These are phyloP conservation scores for Posidonia australis DNA, from an alignment of 106 monocot genomes.

Conservation along the genomic window DNA sequence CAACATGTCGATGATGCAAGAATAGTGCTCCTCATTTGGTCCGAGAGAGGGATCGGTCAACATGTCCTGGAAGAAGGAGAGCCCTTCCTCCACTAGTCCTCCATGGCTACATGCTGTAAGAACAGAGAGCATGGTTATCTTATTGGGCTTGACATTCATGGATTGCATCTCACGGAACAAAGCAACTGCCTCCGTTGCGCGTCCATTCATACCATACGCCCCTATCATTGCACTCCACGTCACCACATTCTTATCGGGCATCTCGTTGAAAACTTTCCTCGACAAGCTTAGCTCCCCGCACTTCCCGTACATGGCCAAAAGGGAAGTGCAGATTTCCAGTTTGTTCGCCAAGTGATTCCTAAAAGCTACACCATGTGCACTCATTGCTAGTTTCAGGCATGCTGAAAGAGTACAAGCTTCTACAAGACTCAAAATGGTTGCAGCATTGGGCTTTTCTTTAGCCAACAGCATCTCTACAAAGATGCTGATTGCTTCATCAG, in stretches of 20 bases:
- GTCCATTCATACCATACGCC: conserved; percentile 66
- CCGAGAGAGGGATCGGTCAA: conserved; percentile 11
- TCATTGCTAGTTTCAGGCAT: conserved; percentile 35
- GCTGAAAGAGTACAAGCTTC: conserved; percentile 51
- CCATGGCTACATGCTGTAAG: conserved; percentile 71
- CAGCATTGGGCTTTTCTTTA: conserved; percentile 32
- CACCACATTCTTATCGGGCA: conserved; percentile 43
- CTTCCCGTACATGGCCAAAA: conserved; percentile 68
- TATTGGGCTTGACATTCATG: conserved; percentile 42
- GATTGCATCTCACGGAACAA: conserved; percentile 40
- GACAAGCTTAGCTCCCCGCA: conserved; percentile 46
- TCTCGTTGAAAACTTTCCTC: conserved; percentile 34
- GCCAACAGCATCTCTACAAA: conserved; percentile 15
- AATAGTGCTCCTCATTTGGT: conserved; percentile 49
- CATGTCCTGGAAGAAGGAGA: conserved; percentile 41
- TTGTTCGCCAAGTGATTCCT: conserved; percentile 25
- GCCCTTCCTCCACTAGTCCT: conserved; percentile 62
- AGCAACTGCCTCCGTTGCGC: conserved; percentile 42
- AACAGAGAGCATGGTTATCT: conserved; percentile 46
- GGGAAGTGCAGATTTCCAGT: conserved; percentile 35
- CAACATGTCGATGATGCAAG: conserved; percentile 80
- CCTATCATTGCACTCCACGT: conserved; percentile 81
- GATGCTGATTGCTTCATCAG: conserved; percentile 37
- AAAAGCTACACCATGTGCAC: conserved; percentile 35
- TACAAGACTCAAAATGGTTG: conserved; percentile 47